Conservation (phyloP, 2,329 filamentous ascomycete species). For the Zasmidium citrigriseum region DNA sequence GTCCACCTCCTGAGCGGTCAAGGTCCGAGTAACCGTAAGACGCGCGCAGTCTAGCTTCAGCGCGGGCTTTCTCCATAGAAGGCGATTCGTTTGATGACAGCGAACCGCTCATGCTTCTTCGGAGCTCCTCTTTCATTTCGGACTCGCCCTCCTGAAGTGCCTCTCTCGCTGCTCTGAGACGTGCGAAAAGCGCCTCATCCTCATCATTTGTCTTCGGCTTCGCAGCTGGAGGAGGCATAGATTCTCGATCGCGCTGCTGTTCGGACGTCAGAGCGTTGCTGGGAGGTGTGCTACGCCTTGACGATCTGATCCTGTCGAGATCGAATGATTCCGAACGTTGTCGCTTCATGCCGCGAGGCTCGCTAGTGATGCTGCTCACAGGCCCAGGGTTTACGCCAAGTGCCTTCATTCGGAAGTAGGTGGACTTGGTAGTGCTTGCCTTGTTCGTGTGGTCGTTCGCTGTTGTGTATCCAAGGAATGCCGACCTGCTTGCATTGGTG, state of each 20-base stretch:
- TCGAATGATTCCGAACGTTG: constrained; percentile 20
- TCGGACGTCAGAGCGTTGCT: background rate
- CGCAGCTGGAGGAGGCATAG: constrained; percentile 19
- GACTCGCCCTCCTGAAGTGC: constrained; percentile 23
- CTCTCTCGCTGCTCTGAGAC: constrained; percentile 34
- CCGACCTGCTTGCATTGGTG: constrained; percentile 26
- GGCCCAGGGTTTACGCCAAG: constrained; percentile 41
- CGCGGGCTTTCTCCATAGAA: constrained; percentile 33
- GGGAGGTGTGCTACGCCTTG: background rate
- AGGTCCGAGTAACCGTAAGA: constrained; percentile 16
- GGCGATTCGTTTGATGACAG: constrained; percentile 32
- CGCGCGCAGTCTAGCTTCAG: constrained; percentile 33
- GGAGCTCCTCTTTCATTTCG: constrained; percentile 19
- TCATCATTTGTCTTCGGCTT: constrained; percentile 26
- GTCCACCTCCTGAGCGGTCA: constrained; percentile 7
- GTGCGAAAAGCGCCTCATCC: constrained; percentile 38
- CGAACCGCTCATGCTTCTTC: constrained; percentile 26
- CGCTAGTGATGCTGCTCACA: constrained; percentile 23
- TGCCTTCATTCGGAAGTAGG: constrained; percentile 54
- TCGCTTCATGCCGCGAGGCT: constrained; percentile 26
- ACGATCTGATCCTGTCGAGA: background rate
- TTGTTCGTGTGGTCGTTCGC: constrained; percentile 26
- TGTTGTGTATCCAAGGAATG: constrained; percentile 33
- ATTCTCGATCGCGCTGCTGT: constrained; percentile 7
- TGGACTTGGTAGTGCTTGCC: constrained; percentile 47